These are phyloP conservation scores for Penicillium ucsense DNA, from an alignment of 495 filamentous ascomycete species.

Conservation along the genomic window DNA sequence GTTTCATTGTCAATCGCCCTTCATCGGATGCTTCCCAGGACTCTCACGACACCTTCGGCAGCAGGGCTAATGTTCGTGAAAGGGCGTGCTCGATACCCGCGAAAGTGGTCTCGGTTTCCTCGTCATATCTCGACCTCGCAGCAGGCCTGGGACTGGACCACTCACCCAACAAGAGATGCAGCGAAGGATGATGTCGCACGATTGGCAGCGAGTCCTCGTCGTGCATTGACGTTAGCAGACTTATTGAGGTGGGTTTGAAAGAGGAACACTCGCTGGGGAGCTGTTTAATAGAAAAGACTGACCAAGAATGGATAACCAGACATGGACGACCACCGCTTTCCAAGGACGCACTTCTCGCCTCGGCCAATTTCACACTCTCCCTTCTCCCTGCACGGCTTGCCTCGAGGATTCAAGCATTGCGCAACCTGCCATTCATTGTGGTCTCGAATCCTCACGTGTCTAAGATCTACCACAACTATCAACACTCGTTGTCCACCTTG, in stretches of 20 bases:
- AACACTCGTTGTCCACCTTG: slow-evolving; percentile 81
- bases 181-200: slow-evolving; percentile 65
- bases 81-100: background rate
- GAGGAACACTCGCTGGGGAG: background rate
- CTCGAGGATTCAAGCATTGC: slow-evolving; percentile 81
- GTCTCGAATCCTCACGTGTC: slow-evolving; percentile 91
- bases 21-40: background rate
- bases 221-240: slow-evolving; percentile 76
- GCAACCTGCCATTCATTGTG: slow-evolving; percentile 93
- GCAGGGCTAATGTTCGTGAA: slow-evolving; percentile 1
- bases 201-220: slow-evolving; percentile 68
- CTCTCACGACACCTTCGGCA: slow-evolving; percentile 5
- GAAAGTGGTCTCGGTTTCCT: background rate
- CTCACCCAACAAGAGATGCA: slow-evolving; percentile 25
- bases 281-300: background rate
- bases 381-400: slow-evolving; percentile 90
- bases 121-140: slow-evolving; percentile 14
- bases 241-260: slow-evolving; percentile 59
- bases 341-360: slow-evolving; percentile 65
- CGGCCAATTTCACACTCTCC: slow-evolving; percentile 89
- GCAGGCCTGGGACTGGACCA: slow-evolving; percentile 7
- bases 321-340: slow-evolving; percentile 86
- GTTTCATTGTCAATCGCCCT: background rate
- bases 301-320: slow-evolving; percentile 29
- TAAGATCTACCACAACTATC: slow-evolving; percentile 88